These are phyloP conservation scores for Ascochyta koolunga DNA, from an alignment of 2,329 filamentous ascomycete species.

Conservation along the genomic window DNA sequence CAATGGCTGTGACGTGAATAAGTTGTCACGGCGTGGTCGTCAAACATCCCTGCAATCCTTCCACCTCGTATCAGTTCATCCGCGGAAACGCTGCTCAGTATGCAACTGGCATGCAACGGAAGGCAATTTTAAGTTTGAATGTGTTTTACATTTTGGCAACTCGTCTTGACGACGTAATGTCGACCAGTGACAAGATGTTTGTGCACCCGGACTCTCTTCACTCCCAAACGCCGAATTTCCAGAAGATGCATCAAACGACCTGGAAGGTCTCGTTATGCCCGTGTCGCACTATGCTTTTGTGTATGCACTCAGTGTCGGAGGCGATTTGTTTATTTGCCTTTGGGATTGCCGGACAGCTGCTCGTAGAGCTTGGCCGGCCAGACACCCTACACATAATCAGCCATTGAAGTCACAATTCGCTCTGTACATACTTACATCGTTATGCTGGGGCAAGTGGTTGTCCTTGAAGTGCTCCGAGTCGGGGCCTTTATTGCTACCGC, in stretches of 20 bases:
- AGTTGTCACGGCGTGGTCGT: constrained; percentile 1
- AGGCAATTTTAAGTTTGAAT: background rate
- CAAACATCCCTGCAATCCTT: constrained; percentile 1
- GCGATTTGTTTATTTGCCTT: constrained; percentile 37
- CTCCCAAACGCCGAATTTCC: constrained; percentile 10
- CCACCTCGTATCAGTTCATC: background rate
- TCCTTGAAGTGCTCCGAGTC: constrained; percentile 36
- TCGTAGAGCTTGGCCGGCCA: constrained; percentile 43
- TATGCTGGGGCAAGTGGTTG: constrained; percentile 35
- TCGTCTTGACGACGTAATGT: background rate
- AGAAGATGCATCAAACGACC: constrained; percentile 3
- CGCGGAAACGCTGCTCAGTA: background rate
- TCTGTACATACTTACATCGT: constrained; percentile 23
- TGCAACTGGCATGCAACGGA: background rate
- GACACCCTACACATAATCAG: constrained; percentile 25
- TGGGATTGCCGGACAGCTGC: constrained; percentile 39
- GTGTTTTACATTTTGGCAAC: constrained; percentile 14
- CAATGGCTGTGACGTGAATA: background rate
- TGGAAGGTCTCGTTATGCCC: background rate
- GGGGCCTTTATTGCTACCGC: constrained; percentile 33
- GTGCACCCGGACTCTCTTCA: constrained; percentile 1
- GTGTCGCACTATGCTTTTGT: background rate
- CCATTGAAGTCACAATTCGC: background rate
- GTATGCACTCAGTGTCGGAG: background rate
- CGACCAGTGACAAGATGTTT: constrained; percentile 4